Evolutionary conservation across 2,329 filamentous ascomycete species (phyloP).

Genomic region (Venturia carpophila): DNA sequence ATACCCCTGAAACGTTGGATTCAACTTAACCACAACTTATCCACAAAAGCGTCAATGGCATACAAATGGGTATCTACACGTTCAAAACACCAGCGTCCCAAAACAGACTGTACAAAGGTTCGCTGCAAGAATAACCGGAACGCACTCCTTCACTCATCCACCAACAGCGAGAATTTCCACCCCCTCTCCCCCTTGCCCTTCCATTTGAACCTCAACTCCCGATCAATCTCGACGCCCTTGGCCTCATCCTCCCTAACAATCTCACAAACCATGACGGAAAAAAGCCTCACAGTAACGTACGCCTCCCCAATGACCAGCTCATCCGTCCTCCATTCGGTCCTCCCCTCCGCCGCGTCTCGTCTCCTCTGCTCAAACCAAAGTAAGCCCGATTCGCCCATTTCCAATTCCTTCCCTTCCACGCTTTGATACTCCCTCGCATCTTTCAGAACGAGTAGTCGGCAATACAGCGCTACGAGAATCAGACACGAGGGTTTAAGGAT

Average conservation of each 20-base stretch:
- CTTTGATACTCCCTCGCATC: conserved; percentile 26
- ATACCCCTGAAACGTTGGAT: neutral
- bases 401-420: conserved; percentile 24
- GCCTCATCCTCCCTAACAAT: conserved; percentile 30
- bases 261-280: conserved; percentile 30
- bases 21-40: neutral
- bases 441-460: conserved; percentile 27
- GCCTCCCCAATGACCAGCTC: conserved; percentile 23
- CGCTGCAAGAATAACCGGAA: neutral
- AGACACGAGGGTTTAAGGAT: conserved; percentile 28
- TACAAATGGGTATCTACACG: conserved; percentile 5
- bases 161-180: conserved; percentile 8
- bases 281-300: conserved; percentile 25
- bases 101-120: neutral
- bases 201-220: conserved; percentile 6
- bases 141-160: neutral
- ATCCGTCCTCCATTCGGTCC: conserved; percentile 25
- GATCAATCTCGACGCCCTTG: conserved; percentile 24
- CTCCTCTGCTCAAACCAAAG: neutral
- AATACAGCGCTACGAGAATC: conserved; percentile 30
- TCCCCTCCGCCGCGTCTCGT: neutral
- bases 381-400: conserved; percentile 21
- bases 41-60: neutral
- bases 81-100: neutral
- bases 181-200: conserved; percentile 2